Evolutionary conservation across 179 eudicot genomes (phyloP).

Genomic region (Nepenthes alata): DNA sequence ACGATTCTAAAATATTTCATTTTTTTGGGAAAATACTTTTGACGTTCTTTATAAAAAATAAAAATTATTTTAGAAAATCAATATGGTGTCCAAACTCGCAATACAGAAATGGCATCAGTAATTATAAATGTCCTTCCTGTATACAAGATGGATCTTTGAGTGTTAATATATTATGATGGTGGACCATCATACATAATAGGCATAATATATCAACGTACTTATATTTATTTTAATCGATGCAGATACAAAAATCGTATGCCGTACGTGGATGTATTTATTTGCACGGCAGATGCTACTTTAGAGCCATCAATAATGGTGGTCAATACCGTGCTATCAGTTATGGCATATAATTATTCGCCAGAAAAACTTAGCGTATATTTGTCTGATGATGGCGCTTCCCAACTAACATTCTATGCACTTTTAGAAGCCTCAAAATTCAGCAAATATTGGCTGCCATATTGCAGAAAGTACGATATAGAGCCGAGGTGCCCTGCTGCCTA

Average conservation of each 20-base stretch:
- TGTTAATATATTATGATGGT: too few relatives aligned
- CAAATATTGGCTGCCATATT: slow-evolving; percentile 30
- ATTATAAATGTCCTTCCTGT: too few relatives aligned
- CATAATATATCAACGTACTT: too few relatives aligned
- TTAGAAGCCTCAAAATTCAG: slow-evolving; percentile 25
- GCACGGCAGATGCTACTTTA: slow-evolving; percentile 35
- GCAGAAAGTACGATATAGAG: slow-evolving; percentile 18
- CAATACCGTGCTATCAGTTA: slow-evolving; percentile 33
- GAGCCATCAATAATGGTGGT: slow-evolving; percentile 38
- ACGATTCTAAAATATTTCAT: too few relatives aligned
- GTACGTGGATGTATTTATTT: slow-evolving; percentile 27
- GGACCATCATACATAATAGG: too few relatives aligned
- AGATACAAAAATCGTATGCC: slow-evolving; percentile 7
- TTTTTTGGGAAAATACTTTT: too few relatives aligned
- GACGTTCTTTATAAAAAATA: too few relatives aligned
- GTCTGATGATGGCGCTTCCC: slow-evolving; percentile 33
- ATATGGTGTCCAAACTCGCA: too few relatives aligned
- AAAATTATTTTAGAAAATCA: too few relatives aligned
- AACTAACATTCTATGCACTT: slow-evolving; percentile 23
- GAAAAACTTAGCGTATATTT: slow-evolving; percentile 30
- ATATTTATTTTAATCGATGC: too few relatives aligned
- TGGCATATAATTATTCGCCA: slow-evolving; percentile 29
- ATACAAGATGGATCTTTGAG: too few relatives aligned
- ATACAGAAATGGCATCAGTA: too few relatives aligned
- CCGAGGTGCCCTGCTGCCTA: slow-evolving; percentile 28